Conservation (phyloP, 2,329 filamentous ascomycete species). For the Botrytis cinerea region DNA sequence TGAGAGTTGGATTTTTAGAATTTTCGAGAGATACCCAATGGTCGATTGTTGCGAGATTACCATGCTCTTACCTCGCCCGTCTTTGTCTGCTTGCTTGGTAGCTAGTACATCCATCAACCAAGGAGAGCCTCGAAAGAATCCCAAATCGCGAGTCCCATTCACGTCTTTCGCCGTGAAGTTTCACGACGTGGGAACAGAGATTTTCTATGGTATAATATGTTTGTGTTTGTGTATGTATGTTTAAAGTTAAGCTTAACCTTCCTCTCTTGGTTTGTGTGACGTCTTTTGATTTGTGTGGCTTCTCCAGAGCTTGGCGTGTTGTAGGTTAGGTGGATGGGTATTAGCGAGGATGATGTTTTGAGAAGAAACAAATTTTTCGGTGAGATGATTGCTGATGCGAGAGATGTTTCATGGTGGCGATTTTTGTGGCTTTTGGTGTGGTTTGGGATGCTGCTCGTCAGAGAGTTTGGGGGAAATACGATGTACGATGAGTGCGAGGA, state of each 20-base stretch:
- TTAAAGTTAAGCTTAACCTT: neutral
- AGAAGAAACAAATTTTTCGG: neutral
- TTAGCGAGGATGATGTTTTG: neutral
- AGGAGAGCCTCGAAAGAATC: neutral
- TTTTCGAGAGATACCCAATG: neutral
- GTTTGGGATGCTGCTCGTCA: neutral
- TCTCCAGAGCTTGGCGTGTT: neutral
- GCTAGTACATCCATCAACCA: too few species aligned
- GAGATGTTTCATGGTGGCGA: neutral
- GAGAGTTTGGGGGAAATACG: neutral
- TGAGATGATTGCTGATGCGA: neutral
- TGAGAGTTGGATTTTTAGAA: too few species aligned
- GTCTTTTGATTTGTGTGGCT: neutral
- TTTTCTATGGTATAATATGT: neutral
- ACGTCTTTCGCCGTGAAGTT: neutral
- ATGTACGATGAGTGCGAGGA: neutral
- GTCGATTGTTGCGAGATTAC: neutral
- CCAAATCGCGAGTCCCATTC: neutral
- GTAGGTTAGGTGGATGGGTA: neutral
- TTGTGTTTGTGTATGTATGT: neutral
- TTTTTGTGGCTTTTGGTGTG: neutral
- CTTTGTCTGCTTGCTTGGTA: rapidly evolving
- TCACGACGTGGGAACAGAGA: neutral
- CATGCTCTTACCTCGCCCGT: neutral
- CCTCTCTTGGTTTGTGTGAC: neutral